Evolutionary conservation across 331 rosid genomes (phyloP).

Genomic region (Quercus lobata): DNA sequence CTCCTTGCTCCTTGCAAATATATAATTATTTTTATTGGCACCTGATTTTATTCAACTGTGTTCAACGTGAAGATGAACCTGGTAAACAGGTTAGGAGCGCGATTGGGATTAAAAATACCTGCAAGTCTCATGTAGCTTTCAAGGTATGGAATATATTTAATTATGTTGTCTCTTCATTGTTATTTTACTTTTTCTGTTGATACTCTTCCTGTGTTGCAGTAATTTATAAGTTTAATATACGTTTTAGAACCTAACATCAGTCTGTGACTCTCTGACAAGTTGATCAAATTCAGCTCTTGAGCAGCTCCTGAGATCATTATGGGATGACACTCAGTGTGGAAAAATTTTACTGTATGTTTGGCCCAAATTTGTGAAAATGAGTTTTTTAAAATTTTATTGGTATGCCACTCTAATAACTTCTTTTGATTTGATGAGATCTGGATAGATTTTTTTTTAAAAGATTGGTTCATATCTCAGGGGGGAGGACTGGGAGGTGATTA

Average conservation of each 20-base stretch:
- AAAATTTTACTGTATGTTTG: conserved; percentile 13
- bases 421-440: conserved; percentile 1
- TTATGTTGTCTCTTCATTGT: conserved; percentile 1
- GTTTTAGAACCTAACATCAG: neutral
- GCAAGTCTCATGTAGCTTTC: conserved; percentile 91
- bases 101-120: conserved; percentile 76
- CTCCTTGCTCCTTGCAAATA: conserved; percentile 1
- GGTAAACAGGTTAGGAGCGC: conserved; percentile 98
- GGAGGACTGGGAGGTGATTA: conserved; percentile 2
- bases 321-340: conserved; percentile 8
- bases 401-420: conserved; percentile 6
- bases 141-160: conserved; percentile 54
- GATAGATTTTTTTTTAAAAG: neutral
- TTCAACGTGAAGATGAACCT: conserved; percentile 74
- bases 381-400: neutral
- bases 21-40: conserved; percentile 12
- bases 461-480: neutral
- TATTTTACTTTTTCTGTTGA: conserved; percentile 4
- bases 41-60: conserved; percentile 27
- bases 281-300: conserved; percentile 2
- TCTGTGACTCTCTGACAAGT: neutral
- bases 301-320: conserved; percentile 1
- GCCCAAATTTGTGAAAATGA: neutral
- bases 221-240: neutral
- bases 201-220: neutral